phyloP scores from a whole-genome alignment of 805 yeast genomes.

The Spathaspora gorwiae region DNA sequence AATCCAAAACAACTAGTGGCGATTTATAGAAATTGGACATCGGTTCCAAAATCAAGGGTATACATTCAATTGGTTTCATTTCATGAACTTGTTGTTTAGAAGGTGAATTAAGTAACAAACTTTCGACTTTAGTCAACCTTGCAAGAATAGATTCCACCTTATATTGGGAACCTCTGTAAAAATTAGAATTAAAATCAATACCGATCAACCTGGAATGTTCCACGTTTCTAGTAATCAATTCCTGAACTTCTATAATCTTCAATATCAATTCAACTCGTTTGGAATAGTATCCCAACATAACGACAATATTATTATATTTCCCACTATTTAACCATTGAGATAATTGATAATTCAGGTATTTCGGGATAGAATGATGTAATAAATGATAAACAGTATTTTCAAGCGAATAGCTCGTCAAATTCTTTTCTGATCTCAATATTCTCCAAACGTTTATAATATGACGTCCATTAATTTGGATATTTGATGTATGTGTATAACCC shows the following conservation, averaged over 20 bases:
- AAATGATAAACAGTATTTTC: slow-evolving; percentile 72
- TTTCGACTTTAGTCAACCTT: slow-evolving; percentile 73
- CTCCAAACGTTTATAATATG: slow-evolving; percentile 88
- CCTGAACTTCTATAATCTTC: slow-evolving; percentile 54
- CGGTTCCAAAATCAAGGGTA: slow-evolving; percentile 93
- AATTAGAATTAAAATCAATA: slow-evolving; percentile 81
- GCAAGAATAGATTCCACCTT: slow-evolving; percentile 84
- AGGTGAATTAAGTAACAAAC: slow-evolving; percentile 71
- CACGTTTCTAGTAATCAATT: slow-evolving; percentile 62
- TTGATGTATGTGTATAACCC: slow-evolving; percentile 79
- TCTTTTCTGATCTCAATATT: slow-evolving; percentile 56
- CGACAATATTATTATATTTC: slow-evolving; percentile 12
- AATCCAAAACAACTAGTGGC: slow-evolving; percentile 86
- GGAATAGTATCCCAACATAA: slow-evolving; percentile 44
- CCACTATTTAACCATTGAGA: slow-evolving; percentile 27
- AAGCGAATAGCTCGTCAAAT: slow-evolving; percentile 62
- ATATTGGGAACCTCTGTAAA: slow-evolving; percentile 88
- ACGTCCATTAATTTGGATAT: slow-evolving; percentile 67
- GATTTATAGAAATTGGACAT: slow-evolving; percentile 77
- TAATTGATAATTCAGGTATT: slow-evolving; percentile 45
- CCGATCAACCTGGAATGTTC: slow-evolving; percentile 87
- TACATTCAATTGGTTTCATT: slow-evolving; percentile 80
- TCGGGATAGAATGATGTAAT: slow-evolving; percentile 66
- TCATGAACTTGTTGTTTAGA: slow-evolving; percentile 73
- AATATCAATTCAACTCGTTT: slow-evolving; percentile 42